Percentiles rank a stretch among this genome's conserved stretches.
These are phyloP conservation scores for Pseudogymnoascus sp. DNA, from an alignment of 2,329 filamentous ascomycete genomes.

Conservation along the genomic window DNA sequence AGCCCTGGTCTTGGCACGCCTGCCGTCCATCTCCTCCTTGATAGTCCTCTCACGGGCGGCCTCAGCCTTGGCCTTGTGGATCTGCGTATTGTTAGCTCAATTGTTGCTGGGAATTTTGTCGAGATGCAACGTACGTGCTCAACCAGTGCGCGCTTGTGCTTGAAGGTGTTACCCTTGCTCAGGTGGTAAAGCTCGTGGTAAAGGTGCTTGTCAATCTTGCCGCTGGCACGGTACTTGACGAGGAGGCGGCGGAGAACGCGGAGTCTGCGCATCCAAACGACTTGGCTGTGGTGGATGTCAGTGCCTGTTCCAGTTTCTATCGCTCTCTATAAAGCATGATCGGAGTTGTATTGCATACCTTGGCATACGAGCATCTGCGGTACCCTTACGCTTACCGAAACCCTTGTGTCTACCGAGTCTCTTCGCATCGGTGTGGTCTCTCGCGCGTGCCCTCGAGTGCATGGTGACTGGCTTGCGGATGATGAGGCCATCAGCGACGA, in stretches of 20 bases:
- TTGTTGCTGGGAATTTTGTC: slow-evolving; percentile 14
- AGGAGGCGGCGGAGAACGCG: slow-evolving; percentile 97
- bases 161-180: slow-evolving; percentile 99
- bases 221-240: slow-evolving; percentile 98
- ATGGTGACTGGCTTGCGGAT: slow-evolving; percentile 99
- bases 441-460: slow-evolving; percentile 96
- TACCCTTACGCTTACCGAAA: slow-evolving; percentile 99
- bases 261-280: slow-evolving; percentile 99
- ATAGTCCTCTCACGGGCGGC: slow-evolving; percentile 90
- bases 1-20: slow-evolving; percentile 99
- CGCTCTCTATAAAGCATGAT: background rate
- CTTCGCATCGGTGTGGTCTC: slow-evolving; percentile 89
- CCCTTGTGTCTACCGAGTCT: slow-evolving; percentile 95
- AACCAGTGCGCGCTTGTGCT: slow-evolving; percentile 99
- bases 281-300: slow-evolving; percentile 54
- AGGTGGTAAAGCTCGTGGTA: slow-evolving; percentile 99
- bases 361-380: slow-evolving; percentile 98
- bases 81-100: slow-evolving; percentile 47
- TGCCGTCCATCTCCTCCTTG: slow-evolving; percentile 99
- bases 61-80: slow-evolving; percentile 99
- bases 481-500: slow-evolving; percentile 99
- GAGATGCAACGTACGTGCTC: slow-evolving; percentile 79
- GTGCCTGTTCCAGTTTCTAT: background rate
- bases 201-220: slow-evolving; percentile 99
- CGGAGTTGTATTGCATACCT: slow-evolving; percentile 51